phyloP scores from a whole-genome alignment of 768 basidiomycete species.

The Phaeotremella skinneri region DNA sequence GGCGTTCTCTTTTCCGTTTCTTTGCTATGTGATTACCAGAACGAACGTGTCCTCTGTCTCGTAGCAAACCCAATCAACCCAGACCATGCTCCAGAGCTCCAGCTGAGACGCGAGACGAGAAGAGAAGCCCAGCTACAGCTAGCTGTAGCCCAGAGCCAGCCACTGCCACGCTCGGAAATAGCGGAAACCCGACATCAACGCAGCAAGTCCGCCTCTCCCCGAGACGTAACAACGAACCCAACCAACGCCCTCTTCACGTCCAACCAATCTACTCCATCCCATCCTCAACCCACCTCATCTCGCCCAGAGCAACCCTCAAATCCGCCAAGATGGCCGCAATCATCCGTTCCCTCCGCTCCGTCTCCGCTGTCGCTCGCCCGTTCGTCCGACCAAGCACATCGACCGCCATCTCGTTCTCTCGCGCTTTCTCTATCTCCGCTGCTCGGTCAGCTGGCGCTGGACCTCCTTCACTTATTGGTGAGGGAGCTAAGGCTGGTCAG shows the following conservation, averaged over 20 bases:
- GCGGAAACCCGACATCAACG: too few relatives aligned
- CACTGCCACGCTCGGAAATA: too few relatives aligned
- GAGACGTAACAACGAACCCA: not conserved
- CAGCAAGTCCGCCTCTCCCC: not conserved
- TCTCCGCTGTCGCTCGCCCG: constrained; percentile 15
- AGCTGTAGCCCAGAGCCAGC: too few relatives aligned
- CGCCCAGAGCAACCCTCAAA: constrained; percentile 5
- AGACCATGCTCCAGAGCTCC: too few relatives aligned
- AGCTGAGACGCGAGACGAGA: too few relatives aligned
- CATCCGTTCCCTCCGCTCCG: constrained; percentile 31
- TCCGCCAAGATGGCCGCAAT: constrained; percentile 33
- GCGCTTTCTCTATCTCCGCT: constrained; percentile 38
- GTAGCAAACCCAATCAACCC: too few relatives aligned
- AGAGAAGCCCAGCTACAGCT: too few relatives aligned
- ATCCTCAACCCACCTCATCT: not conserved
- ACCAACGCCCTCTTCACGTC: not conserved
- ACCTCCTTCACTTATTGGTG: constrained; percentile 48
- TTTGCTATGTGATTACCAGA: too few relatives aligned
- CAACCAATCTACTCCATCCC: constrained; percentile 1
- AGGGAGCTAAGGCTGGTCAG: constrained; percentile 47
- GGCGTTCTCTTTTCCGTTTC: too few relatives aligned
- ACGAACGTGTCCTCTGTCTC: too few relatives aligned
- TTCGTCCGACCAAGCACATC: constrained; percentile 7
- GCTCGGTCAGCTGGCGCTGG: constrained; percentile 31
- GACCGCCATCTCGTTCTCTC: constrained; percentile 6